Evolutionary conservation across 768 basidiomycete genomes (phyloP), one percentile per base, ranked within the genome.

Genomic region (Trichaptum fuscoviolaceum): DNA sequence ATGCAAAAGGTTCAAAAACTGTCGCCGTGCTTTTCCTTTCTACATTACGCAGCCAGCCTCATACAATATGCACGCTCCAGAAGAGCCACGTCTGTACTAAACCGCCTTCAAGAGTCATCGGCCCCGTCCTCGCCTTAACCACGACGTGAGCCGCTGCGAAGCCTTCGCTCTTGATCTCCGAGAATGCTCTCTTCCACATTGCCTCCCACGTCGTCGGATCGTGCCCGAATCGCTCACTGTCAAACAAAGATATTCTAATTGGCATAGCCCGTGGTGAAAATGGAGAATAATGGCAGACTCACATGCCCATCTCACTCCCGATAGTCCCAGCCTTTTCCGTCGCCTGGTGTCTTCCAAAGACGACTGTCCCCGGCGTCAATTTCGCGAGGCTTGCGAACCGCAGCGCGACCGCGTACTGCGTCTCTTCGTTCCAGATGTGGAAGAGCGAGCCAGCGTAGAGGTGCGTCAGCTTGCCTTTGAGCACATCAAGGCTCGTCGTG

Each of bases 271-370:
- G 42, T 17, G n/a, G 58, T 15, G 26, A 17, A 42, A 20, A 62
- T 36, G 23, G 27, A 58, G 30, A 30, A n/a, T n/a, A 8, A 30
- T 30, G 30, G 30, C 15, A 26, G 2, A 65, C 67, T 20, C 59
- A 71, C 73, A 75, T 60, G 58, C 65, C 67, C 62, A 76, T 66
- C 52, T 71, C 66, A 36, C 77, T 75, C 36, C 75, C 70, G 23
- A 75, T 74, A 12, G 68, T 59, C 0, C 76, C 76, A 42, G 70
- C 74, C 59, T 71, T 58, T 20, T 64, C 66, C 17, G 69, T 35
- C 6, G 72, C 78, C 42, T 71, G 69, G 59, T 79, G 78, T n/a
- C 74, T 62, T 1, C 77, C 78, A 65, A 79, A 79, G 24, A 78
- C 64, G 27, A 78, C 58, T 0, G 73, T 70, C 1, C 75, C 75